A percentile compares a stretch with the other conserved stretches of the same genome.
phyloP scores from a whole-genome alignment of 2,329 filamentous ascomycete species.

The Sphaerulina populicola region DNA sequence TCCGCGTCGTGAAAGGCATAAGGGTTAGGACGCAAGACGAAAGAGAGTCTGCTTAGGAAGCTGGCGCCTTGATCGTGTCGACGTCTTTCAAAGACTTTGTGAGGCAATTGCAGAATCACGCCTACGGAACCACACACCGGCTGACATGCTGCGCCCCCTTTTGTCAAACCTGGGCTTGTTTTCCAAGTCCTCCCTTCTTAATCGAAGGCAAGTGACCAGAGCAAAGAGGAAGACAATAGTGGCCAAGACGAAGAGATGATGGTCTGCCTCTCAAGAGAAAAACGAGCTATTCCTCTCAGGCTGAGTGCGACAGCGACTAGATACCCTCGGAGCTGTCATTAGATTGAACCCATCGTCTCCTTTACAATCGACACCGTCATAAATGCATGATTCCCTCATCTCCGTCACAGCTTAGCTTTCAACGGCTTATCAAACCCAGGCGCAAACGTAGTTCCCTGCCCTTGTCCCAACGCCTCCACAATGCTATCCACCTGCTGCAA shows the following conservation, averaged over 20 bases:
- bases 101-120: neutral
- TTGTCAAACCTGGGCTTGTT: neutral
- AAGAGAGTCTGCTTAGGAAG: neutral
- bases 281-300: neutral
- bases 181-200: neutral
- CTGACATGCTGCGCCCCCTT: neutral
- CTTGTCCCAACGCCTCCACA: slow-evolving; percentile 44
- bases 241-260: neutral
- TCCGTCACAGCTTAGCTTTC: slow-evolving; percentile 37
- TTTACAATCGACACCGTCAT: no score
- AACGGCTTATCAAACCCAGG: slow-evolving; percentile 38
- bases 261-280: neutral
- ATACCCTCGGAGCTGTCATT: neutral
- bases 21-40: neutral
- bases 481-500: slow-evolving; percentile 54
- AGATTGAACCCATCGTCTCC: neutral
- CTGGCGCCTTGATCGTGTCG: neutral
- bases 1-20: neutral
- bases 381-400: neutral
- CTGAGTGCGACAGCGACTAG: neutral
- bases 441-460: slow-evolving; percentile 49
- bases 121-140: neutral
- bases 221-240: neutral
- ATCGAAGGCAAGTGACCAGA: neutral
- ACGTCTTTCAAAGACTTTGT: neutral